phyloP scores from a whole-genome alignment of 2,329 filamentous ascomycete species.

The Raffaelea deltoideospora region DNA sequence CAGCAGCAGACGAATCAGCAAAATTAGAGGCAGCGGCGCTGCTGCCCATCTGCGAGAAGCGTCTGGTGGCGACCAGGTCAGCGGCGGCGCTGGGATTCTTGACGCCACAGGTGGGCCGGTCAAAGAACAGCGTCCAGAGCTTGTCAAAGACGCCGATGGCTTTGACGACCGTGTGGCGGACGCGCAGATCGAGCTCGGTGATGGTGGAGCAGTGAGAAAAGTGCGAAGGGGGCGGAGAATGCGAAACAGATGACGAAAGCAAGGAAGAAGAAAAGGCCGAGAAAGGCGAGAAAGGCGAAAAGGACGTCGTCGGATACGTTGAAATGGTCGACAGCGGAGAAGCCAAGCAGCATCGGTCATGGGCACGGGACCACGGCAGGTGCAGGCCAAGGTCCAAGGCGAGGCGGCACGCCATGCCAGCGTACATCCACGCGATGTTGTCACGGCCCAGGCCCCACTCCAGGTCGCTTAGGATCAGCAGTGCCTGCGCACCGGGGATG shows the following conservation, averaged over 20 bases:
- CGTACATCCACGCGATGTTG: conserved; percentile 39
- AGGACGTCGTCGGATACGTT: too few species aligned
- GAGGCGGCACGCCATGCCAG: conserved; percentile 28
- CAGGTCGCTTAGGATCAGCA: conserved; percentile 34
- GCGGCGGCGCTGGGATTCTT: conserved; percentile 35
- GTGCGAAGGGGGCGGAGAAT: too few species aligned
- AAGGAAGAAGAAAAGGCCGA: too few species aligned
- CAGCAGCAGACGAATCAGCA: too few species aligned
- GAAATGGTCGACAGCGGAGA: too few species aligned
- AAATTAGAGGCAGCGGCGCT: conserved; percentile 11
- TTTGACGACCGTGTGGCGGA: conserved; percentile 34
- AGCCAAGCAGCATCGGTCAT: too few species aligned
- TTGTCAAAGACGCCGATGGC: conserved; percentile 38
- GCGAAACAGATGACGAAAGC: too few species aligned
- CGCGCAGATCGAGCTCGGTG: conserved; percentile 28
- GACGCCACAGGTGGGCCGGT: conserved; percentile 36
- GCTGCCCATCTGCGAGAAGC: conserved; percentile 25
- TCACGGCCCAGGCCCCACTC: conserved; percentile 38
- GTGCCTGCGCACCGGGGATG: conserved; percentile 34
- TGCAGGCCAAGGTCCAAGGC: conserved; percentile 34
- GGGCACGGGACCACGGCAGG: conserved; percentile 24
- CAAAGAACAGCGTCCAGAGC: conserved; percentile 39
- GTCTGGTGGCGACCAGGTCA: conserved; percentile 28
- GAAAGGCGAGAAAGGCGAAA: too few species aligned
- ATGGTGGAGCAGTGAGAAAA: too few species aligned